Base-by-base conservation (phyloP, 305 asterid genomes). In the Withania somnifera region DNA sequence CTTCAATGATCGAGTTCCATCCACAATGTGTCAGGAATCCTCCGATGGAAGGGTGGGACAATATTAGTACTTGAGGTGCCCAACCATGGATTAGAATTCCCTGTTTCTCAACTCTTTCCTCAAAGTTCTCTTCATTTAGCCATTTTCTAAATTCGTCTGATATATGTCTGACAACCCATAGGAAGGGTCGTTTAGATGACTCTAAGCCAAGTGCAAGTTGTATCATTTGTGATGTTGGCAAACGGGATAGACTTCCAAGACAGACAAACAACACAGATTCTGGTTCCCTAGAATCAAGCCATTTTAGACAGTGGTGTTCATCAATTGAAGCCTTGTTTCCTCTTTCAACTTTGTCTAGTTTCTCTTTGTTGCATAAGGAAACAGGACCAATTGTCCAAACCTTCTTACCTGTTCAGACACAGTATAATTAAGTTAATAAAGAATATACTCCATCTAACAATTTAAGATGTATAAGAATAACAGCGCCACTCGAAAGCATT, bases 301-400 rank as follows among this genome's bases (percentile, higher is more conserved):
- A 92, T 45, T 89, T 84, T 79, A 89, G 13, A 86, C 88, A 86
- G 0, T 83, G 54, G 11, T 89, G 82, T 32, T 81, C 84, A 20
- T 85, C 83, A 3, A 88, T 82, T 0, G 93, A 80, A 10, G 92
- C 64, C 69, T 45, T 81, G 87, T 84, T 87, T 38, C 95, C 97
- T 53, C 94, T 85, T 68, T 90, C 91, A 17, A 87, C 91, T 69
- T 83, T 88, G 56, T 92, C 93, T 3, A 77, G 36, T 3, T 61
- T 75, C 0, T 87, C 87, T 47, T 86, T 83, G 86, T 89, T 93
- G 86, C 87, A 86, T 3, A 88, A 24, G 0, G 94, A 90, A 68
- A 89, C 94, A 11, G 94, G 97, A 1, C 97, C 94, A 5, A 91
- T 64, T 83, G 92, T 87, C 94, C 94, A 93, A 0, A 88, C 84